A percentile compares a stretch with the other conserved stretches of the same genome.
Evolutionary conservation across 257 asterid species (phyloP).

Genomic region (Eustoma russellianum): DNA sequence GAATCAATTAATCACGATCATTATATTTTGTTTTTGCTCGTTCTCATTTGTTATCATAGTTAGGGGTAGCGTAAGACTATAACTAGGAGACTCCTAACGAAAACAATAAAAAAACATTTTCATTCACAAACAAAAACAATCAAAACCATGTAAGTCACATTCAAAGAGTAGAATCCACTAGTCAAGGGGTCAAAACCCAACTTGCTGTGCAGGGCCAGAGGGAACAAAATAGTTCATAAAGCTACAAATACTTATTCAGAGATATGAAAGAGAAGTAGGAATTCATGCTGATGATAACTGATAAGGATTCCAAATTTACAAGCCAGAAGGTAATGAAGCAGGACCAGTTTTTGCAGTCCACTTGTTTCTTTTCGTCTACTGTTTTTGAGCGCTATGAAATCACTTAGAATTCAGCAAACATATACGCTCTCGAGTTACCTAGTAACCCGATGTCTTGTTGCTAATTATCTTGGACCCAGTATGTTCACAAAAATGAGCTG

Average conservation of each 20-base stretch:
- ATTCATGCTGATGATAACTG: constrained; percentile 23
- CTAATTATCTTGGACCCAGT: too few relatives aligned
- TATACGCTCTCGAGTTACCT: constrained; percentile 1
- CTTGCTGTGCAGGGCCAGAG: constrained; percentile 17
- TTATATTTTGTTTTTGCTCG: too few relatives aligned
- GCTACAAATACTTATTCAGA: constrained; percentile 17
- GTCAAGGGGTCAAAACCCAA: constrained; percentile 19
- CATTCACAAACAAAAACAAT: too few relatives aligned
- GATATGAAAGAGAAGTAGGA: constrained; percentile 21
- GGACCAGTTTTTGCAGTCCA: constrained; percentile 9
- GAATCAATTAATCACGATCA: too few relatives aligned
- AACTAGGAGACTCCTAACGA: too few relatives aligned
- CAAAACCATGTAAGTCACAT: constrained; percentile 10
- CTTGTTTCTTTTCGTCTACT: neutral
- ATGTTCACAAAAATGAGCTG: too few relatives aligned
- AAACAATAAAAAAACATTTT: too few relatives aligned
- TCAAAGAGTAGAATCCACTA: constrained; percentile 19
- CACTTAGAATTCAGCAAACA: too few relatives aligned
- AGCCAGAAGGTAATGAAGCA: constrained; percentile 13
- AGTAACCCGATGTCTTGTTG: constrained; percentile 14
- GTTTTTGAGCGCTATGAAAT: too few relatives aligned
- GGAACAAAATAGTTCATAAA: constrained; percentile 13
- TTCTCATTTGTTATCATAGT: too few relatives aligned
- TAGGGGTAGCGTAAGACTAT: too few relatives aligned
- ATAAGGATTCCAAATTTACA: constrained; percentile 37